Percentiles rank a stretch among this genome's conserved stretches.
Conservation (phyloP, 345 rosid species). For the Eucalyptus virginea region DNA sequence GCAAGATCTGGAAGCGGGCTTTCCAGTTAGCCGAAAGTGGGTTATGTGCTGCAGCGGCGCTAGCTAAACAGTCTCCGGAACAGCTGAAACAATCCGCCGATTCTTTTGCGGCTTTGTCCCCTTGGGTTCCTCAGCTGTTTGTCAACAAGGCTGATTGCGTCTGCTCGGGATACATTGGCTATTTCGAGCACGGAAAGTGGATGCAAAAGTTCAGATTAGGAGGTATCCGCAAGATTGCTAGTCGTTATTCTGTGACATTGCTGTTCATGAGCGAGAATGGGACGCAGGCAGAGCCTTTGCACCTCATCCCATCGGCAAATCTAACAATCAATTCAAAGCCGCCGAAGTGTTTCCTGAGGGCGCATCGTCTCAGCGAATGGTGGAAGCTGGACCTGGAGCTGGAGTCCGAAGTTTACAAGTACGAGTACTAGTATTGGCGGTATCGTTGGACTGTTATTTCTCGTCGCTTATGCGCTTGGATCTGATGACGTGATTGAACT, state of each 20-base stretch:
- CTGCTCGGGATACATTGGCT: slow-evolving; percentile 74
- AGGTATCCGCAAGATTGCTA: slow-evolving; percentile 43
- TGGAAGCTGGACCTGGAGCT: slow-evolving; percentile 53
- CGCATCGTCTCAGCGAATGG: slow-evolving; percentile 64
- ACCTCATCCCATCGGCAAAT: slow-evolving; percentile 70
- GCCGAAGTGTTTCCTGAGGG: slow-evolving; percentile 34
- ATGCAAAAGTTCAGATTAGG: not conserved
- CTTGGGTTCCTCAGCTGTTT: slow-evolving; percentile 54
- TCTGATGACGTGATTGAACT: not conserved
- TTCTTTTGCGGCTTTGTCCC: slow-evolving; percentile 38
- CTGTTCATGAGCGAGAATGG: slow-evolving; percentile 52
- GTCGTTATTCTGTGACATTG: slow-evolving; percentile 56
- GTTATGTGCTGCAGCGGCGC: slow-evolving; percentile 69
- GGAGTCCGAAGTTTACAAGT: slow-evolving; percentile 56
- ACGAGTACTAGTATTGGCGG: slow-evolving; percentile 8
- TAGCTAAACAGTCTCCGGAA: slow-evolving; percentile 31
- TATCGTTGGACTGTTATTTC: not conserved
- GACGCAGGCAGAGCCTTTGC: slow-evolving; percentile 47
- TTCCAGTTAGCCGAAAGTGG: slow-evolving; percentile 50
- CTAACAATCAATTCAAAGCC: slow-evolving; percentile 29
- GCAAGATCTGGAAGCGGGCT: slow-evolving; percentile 26
- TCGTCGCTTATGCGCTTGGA: not conserved
- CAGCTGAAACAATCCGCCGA: slow-evolving; percentile 15
- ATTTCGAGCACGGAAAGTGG: slow-evolving; percentile 71
- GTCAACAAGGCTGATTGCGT: slow-evolving; percentile 61